Evolutionary conservation across 1,284 basidiomycete species (phyloP), one percentile per base, ranked within the genome.

Genomic region (Melampsora larici-populina): DNA sequence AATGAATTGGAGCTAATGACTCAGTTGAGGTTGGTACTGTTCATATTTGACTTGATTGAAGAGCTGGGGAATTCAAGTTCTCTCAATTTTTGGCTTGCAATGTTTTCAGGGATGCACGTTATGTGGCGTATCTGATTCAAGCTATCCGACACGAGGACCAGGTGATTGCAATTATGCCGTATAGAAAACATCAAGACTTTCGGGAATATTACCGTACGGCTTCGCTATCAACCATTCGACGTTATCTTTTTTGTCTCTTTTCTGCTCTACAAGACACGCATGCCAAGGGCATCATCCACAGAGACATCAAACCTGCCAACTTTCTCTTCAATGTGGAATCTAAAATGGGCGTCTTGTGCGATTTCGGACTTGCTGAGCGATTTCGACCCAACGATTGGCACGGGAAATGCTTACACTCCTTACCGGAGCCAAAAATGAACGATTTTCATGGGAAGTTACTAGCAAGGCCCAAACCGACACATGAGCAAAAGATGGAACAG

Each of bases 271-370:
- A 91, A 70, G 94, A 96, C 81, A 91, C 93, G 29, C 97, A 99
- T 83, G 86, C 89, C n/a, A 87, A 92, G 68, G 89, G 88, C 8
- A 91, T 99, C 82, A 92, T 99, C 69, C 96, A 99, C 85, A 92
- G 96, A 49, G 96, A 99, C 84, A 93, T 99, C 82, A 99, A 99
- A 83, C 97, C 96, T 21, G 96, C 96, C 79, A 99, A 99, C 84
- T 99, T 99, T 83, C 87, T 99, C 46, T 99, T 92, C 84, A 93
- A 99, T 84, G 90, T 93, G 43, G 88, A 88, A 63, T 91, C 90
- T 4, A 91, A 91, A 1, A 86, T 90, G 7, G 96, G 97, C 13
- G 92, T 92, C 0, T 86, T 99, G 11, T 96, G 94, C 81, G 96
- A 99, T 84, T 97, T 98, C 84, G 96, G 96, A 29, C 87, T 99